Evolutionary conservation across 1,284 basidiomycete species (phyloP).

Genomic region (Mycena sp.): DNA sequence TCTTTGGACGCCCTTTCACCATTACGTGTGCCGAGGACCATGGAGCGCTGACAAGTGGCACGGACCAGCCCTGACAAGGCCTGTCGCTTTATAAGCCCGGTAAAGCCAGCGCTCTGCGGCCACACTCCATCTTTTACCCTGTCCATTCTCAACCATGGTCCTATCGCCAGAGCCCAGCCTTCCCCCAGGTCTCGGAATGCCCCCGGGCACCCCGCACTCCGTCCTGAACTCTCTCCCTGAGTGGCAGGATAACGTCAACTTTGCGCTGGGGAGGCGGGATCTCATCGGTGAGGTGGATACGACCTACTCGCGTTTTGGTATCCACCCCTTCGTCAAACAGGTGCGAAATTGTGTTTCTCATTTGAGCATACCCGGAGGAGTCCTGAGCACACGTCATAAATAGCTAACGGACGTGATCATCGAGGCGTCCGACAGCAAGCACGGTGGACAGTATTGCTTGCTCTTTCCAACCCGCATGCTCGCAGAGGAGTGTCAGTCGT

Average conservation of each 20-base stretch:
- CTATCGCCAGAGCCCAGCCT: slow-evolving; percentile 14
- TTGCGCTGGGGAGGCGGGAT: slow-evolving; percentile 85
- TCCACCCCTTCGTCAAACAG: slow-evolving; percentile 88
- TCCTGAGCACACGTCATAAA: slow-evolving; percentile 6
- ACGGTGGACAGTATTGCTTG: slow-evolving; percentile 73
- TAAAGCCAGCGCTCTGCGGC: too few species aligned
- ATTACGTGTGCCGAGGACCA: too few species aligned
- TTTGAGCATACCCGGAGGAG: too few species aligned
- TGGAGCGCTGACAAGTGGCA: too few species aligned
- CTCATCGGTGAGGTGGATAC: slow-evolving; percentile 45
- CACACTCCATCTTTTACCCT: too few species aligned
- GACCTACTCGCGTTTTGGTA: slow-evolving; percentile 98
- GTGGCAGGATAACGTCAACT: slow-evolving; percentile 93
- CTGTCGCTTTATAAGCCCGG: too few species aligned
- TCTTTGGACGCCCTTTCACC: too few species aligned
- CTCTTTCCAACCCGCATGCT: slow-evolving; percentile 79
- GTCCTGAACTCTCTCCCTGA: slow-evolving; percentile 95
- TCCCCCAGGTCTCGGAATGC: slow-evolving; percentile 64
- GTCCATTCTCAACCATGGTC: too few species aligned
- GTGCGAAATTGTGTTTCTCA: slow-evolving; percentile 53
- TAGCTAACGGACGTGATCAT: slow-evolving; percentile 83
- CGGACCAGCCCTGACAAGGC: too few species aligned
- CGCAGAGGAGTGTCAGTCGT: slow-evolving; percentile 80
- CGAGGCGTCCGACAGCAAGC: slow-evolving; percentile 69
- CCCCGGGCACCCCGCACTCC: slow-evolving; percentile 83